Evolutionary conservation across 2,329 filamentous ascomycete species (phyloP).

Genomic region (Tolypocladium sp.): DNA sequence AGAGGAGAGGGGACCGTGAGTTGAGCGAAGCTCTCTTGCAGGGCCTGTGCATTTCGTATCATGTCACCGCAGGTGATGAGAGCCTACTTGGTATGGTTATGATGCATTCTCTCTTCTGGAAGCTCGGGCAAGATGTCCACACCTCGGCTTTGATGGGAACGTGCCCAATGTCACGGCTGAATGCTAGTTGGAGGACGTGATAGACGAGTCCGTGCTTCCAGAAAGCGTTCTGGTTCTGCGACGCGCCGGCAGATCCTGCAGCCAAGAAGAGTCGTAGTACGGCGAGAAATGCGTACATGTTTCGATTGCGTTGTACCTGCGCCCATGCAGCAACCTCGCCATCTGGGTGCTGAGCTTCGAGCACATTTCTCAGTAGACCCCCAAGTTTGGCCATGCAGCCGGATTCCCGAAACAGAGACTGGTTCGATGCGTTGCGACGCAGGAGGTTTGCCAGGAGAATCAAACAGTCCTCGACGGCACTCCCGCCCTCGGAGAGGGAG

Average conservation of each 20-base stretch:
- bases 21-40: constrained; percentile 87
- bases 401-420: constrained; percentile 87
- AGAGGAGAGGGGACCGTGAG: constrained; percentile 63
- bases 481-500: constrained; percentile 70
- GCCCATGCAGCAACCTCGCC: constrained; percentile 64
- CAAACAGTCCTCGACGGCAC: constrained; percentile 85
- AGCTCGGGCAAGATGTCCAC: constrained; percentile 12
- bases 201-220: constrained; percentile 75
- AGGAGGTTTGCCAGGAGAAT: constrained; percentile 86
- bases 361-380: constrained; percentile 54
- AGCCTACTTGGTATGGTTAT: constrained; percentile 41
- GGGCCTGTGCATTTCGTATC: constrained; percentile 66
- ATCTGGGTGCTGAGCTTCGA: constrained; percentile 42
- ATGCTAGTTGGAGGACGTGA: constrained; percentile 73
- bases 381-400: constrained; percentile 69
- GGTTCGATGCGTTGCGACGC: constrained; percentile 80
- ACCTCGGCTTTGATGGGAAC: constrained; percentile 76
- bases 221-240: constrained; percentile 77
- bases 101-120: background rate
- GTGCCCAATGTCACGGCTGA: constrained; percentile 57
- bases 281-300: constrained; percentile 81
- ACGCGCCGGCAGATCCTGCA: constrained; percentile 68
- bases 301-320: constrained; percentile 72
- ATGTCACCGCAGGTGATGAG: constrained; percentile 79
- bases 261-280: constrained; percentile 81